Conservation (phyloP, 495 filamentous ascomycete genomes). For the Neurospora sp. region DNA sequence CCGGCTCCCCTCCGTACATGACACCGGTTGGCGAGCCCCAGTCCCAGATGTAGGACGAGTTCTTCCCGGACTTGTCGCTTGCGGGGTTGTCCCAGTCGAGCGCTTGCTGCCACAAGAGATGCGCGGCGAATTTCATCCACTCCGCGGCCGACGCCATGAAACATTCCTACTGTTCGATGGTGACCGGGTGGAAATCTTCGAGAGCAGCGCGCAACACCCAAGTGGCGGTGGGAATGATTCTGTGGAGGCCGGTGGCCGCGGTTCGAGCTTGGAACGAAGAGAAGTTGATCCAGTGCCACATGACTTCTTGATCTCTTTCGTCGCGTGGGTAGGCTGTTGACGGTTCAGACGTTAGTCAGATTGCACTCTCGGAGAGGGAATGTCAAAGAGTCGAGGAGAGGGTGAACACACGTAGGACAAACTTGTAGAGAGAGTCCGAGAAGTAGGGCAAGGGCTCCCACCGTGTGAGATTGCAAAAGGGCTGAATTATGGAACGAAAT, state of each 20-base stretch:
- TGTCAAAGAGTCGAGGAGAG: neutral
- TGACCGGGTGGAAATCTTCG: slow-evolving; percentile 1
- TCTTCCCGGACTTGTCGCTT: neutral
- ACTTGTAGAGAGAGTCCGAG: neutral
- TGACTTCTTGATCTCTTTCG: neutral
- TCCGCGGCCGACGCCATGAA: neutral
- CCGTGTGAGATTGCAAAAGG: neutral
- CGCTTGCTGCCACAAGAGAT: neutral
- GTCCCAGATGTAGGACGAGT: neutral
- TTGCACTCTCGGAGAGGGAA: neutral
- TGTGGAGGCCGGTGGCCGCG: neutral
- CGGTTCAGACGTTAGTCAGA: neutral
- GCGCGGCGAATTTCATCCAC: neutral
- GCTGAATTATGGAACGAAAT: neutral
- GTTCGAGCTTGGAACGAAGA: neutral
- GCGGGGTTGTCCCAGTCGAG: neutral
- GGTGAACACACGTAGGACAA: neutral
- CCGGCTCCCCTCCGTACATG: neutral
- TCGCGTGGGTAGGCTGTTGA: neutral
- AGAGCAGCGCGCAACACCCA: neutral
- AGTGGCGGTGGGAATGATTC: neutral
- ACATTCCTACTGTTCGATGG: neutral
- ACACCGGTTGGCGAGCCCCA: neutral
- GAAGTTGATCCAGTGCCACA: neutral
- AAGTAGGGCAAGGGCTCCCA: neutral